These are phyloP conservation scores for Clitopilus passeckerianus DNA, from an alignment of 768 basidiomycete genomes.

Conservation along the genomic window DNA sequence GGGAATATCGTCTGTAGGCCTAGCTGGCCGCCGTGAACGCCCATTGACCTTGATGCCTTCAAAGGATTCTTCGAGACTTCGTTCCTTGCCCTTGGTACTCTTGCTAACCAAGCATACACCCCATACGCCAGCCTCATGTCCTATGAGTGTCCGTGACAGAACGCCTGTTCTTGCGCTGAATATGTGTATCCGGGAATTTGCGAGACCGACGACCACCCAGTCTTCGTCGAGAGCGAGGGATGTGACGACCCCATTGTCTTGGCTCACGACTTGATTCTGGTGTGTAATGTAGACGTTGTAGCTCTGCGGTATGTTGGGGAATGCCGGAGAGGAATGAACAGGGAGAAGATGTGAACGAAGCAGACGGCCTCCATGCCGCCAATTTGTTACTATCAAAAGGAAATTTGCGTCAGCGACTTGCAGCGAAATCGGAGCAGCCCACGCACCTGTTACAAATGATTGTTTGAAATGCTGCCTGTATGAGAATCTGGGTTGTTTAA, in stretches of 20 bases:
- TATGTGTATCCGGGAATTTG: slow-evolving; percentile 79
- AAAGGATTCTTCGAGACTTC: background rate
- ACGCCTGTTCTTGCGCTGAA: slow-evolving; percentile 79
- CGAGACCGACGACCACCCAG: slow-evolving; percentile 87
- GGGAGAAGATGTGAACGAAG: slow-evolving; percentile 60
- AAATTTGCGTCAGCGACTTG: background rate
- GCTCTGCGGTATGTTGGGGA: slow-evolving; percentile 1
- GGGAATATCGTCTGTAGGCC: background rate
- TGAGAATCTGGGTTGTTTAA: slow-evolving; percentile 31
- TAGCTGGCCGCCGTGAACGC: background rate
- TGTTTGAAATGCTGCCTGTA: slow-evolving; percentile 69
- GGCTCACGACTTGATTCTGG: slow-evolving; percentile 20
- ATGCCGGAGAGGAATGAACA: background rate
- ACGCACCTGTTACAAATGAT: slow-evolving; percentile 67
- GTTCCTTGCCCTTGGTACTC: slow-evolving; percentile 28
- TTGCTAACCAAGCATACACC: slow-evolving; percentile 73
- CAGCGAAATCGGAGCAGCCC: slow-evolving; percentile 2
- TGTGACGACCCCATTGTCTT: slow-evolving; percentile 70
- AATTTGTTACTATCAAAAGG: slow-evolving; percentile 60
- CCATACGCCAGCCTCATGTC: slow-evolving; percentile 93
- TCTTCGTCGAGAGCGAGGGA: slow-evolving; percentile 79
- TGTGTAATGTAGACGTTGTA: background rate
- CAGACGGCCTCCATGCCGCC: slow-evolving; percentile 71
- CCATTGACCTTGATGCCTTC: background rate
- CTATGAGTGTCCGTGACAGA: slow-evolving; percentile 69